phyloP scores from a whole-genome alignment of 1,284 basidiomycete species.

The Austroboletus niveus region DNA sequence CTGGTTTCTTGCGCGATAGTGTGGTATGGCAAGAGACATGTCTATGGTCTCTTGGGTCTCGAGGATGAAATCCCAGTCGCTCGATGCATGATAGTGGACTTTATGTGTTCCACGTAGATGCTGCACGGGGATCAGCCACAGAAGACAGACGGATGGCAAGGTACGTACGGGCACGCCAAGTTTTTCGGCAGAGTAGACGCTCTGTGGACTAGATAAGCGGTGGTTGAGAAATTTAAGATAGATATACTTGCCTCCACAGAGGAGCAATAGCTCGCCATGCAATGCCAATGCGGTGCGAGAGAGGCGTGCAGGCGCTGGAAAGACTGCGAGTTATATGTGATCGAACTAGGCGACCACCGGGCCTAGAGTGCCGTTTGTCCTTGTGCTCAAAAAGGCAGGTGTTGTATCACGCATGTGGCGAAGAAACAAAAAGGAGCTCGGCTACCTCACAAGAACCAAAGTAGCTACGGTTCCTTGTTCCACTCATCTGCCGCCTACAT shows the following conservation, averaged over 20 bases:
- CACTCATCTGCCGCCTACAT: not conserved
- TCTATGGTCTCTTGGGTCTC: conserved; percentile 56
- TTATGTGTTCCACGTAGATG: conserved; percentile 45
- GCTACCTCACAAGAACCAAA: conserved; percentile 7
- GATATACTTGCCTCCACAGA: conserved; percentile 27
- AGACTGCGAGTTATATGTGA: conserved; percentile 15
- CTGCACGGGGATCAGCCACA: conserved; percentile 13
- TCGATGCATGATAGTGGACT: conserved; percentile 51
- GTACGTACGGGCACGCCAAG: conserved; percentile 13
- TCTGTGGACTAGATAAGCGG: conserved; percentile 21
- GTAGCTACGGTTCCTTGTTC: not conserved
- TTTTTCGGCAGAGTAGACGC: conserved; percentile 21
- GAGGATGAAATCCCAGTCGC: conserved; percentile 63
- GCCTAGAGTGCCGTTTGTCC: conserved; percentile 2
- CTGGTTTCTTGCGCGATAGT: conserved; percentile 71
- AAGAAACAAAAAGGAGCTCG: conserved; percentile 26
- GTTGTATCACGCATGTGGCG: conserved; percentile 26
- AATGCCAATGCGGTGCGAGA: conserved; percentile 2
- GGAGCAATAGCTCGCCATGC: conserved; percentile 28
- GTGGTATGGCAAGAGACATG: conserved; percentile 64
- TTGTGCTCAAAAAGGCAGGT: conserved; percentile 32
- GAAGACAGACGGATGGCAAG: not conserved
- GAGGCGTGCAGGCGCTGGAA: not conserved
- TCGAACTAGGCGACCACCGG: conserved; percentile 7
- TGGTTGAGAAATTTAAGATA: not conserved